Evolutionary conservation across 2,329 filamentous ascomycete species (phyloP), one percentile per base, ranked within the genome.

Genomic region (Acephala macrosclerotiorum): DNA sequence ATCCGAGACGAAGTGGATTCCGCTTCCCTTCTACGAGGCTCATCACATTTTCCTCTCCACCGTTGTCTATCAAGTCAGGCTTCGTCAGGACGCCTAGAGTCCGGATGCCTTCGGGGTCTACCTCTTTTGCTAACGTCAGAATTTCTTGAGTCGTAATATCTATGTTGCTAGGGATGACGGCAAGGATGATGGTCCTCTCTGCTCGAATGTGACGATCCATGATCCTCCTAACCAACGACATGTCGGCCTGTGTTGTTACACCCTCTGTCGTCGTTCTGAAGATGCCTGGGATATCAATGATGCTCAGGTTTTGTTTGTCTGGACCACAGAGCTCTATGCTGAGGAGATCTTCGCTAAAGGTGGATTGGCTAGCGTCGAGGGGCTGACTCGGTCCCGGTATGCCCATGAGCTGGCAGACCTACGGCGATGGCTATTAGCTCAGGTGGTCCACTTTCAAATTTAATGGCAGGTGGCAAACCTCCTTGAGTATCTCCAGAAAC

Each of bases 271-370:
- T 66, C 4, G 59, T 79, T n/a, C 82, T 78, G 61, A 87, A 84
- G 3, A 89, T 75, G 1, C 86, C 86, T 0, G 86, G 86, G 1
- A 89, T 77, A 71, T 89, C 86, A 7, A 89, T 85, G 36, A 89
- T 79, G 0, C 85, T 89, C 35, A 89, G 77, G 25, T 86, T 81
- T 0, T 81, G 81, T 20, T 79, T 77, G 2, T 79, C 72, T 0
- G 85, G 68, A 22, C 71, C 71, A 6, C 33, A 47, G 1, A 72
- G 20, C 63, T 73, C 71, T 29, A 73, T 63, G n/a, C 60, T 62
- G 9, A 73, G 60, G 25, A 70, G 57, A 58, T 72, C 69, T 40
- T 66, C 66, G n/a, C 58, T 3, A 20, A 40, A 58, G 20, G 49
- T 55, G 16, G 14, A 20, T 3, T 8, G 42, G 20, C 18, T 20